These are phyloP conservation scores for Solanum medicagineum DNA, from an alignment of 257 asterid genomes.

Conservation along the genomic window DNA sequence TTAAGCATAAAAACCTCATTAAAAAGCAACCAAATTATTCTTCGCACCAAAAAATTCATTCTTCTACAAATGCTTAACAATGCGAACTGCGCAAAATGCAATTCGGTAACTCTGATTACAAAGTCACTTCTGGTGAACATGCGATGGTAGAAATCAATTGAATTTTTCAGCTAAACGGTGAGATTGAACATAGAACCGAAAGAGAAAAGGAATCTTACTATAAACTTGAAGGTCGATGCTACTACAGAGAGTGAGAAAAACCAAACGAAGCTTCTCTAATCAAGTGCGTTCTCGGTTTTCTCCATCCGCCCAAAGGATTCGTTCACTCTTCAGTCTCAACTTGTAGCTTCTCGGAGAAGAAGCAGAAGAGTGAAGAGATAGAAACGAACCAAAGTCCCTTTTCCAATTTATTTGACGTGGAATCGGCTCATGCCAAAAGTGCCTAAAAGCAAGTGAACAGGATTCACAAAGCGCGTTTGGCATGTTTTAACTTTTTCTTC, in stretches of 20 bases:
- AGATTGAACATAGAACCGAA: background rate
- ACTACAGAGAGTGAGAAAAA: background rate
- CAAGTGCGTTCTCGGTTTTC: background rate
- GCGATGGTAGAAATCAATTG: background rate
- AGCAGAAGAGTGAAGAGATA: background rate
- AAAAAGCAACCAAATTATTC: background rate
- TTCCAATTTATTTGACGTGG: background rate
- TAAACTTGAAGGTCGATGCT: background rate
- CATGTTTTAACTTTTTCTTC: background rate
- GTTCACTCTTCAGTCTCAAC: background rate
- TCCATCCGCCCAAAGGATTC: no score
- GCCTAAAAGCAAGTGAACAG: background rate
- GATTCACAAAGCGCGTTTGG: background rate
- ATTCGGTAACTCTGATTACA: background rate
- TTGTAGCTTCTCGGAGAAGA: slow-evolving; percentile 11
- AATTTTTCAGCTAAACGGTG: background rate
- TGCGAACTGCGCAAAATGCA: background rate
- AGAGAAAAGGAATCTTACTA: background rate
- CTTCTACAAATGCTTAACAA: background rate
- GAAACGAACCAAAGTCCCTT: background rate
- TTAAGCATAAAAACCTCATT: background rate
- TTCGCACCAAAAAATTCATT: background rate
- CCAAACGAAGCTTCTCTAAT: background rate
- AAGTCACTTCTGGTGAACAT: background rate
- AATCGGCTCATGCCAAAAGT: background rate